Conservation (phyloP, 2,329 filamentous ascomycete species). For the Teratosphaeriaceae sp. region DNA sequence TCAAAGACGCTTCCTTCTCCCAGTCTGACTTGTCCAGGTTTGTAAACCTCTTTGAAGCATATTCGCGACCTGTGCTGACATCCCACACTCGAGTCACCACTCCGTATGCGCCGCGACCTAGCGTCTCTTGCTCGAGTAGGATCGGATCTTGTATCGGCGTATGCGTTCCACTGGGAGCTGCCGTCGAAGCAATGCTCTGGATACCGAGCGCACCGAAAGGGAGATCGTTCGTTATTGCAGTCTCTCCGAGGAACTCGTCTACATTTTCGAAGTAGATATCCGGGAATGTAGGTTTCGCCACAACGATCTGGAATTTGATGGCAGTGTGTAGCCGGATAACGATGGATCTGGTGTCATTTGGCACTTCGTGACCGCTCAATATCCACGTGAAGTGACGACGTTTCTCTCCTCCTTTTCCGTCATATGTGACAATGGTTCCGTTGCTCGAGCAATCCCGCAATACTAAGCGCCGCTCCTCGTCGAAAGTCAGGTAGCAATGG, state of each 20-base stretch:
- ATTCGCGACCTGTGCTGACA: conserved; percentile 2
- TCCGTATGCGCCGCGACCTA: not conserved
- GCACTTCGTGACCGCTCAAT: not conserved
- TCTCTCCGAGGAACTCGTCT: not conserved
- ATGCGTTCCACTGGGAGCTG: conserved; percentile 3
- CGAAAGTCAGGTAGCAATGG: conserved; percentile 2
- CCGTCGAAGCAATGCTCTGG: conserved; percentile 4
- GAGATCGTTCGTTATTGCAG: not conserved
- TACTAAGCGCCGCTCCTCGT: not conserved
- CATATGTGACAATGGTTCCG: not conserved
- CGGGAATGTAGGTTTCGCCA: not conserved
- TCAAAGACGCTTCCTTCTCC: conserved; percentile 1
- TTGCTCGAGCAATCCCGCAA: not conserved
- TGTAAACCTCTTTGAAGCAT: conserved; percentile 4
- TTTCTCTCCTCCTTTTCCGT: not conserved
- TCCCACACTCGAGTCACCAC: conserved; percentile 2
- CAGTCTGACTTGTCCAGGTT: not conserved
- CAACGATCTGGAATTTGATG: not conserved
- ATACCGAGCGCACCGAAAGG: conserved; percentile 6
- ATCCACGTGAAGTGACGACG: not conserved
- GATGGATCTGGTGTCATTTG: not conserved
- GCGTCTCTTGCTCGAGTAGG: conserved; percentile 2
- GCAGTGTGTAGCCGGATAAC: not conserved
- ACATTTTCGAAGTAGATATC: conserved; percentile 1
- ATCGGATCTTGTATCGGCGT: not conserved